These are phyloP conservation scores for Priceomyces medius DNA, from an alignment of 805 yeast species.

Conservation along the genomic window DNA sequence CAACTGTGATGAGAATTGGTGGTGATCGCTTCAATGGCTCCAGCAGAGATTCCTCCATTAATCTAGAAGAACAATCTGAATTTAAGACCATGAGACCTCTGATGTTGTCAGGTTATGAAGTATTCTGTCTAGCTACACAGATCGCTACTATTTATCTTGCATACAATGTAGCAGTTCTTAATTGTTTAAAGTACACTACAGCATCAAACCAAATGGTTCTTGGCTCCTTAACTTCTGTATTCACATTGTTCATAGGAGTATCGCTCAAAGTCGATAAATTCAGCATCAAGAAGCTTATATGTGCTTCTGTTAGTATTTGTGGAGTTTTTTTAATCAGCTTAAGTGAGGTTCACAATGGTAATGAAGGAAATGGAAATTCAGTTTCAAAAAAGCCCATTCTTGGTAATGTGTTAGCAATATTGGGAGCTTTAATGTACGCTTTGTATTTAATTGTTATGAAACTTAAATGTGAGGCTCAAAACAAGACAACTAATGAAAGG, in stretches of 20 bases:
- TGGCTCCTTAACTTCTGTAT: constrained; percentile 51
- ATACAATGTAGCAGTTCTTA: constrained; percentile 41
- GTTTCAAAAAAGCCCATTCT: constrained; percentile 35
- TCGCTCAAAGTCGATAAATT: constrained; percentile 41
- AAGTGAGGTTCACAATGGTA: constrained; percentile 24
- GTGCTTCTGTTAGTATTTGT: constrained; percentile 43
- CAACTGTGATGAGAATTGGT: background rate
- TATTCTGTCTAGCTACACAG: constrained; percentile 36
- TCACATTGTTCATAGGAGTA: constrained; percentile 47
- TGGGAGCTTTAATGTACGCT: constrained; percentile 49
- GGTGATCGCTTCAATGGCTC: too few relatives aligned
- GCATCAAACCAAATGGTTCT: constrained; percentile 54
- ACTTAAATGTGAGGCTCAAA: constrained; percentile 43
- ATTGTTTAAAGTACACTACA: constrained; percentile 48
- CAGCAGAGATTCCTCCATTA: constrained; percentile 6
- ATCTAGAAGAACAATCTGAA: constrained; percentile 4
- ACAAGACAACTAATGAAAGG: constrained; percentile 46
- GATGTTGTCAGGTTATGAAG: constrained; percentile 29
- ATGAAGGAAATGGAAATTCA: constrained; percentile 17
- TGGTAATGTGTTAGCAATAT: constrained; percentile 46
- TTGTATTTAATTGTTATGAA: constrained; percentile 45
- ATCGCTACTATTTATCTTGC: constrained; percentile 42
- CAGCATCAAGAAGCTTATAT: constrained; percentile 38
- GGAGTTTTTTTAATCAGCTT: constrained; percentile 49
- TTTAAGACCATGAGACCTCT: constrained; percentile 12